phyloP scores from a whole-genome alignment of 306 rosid species.

The Dalbergia cultrata region DNA sequence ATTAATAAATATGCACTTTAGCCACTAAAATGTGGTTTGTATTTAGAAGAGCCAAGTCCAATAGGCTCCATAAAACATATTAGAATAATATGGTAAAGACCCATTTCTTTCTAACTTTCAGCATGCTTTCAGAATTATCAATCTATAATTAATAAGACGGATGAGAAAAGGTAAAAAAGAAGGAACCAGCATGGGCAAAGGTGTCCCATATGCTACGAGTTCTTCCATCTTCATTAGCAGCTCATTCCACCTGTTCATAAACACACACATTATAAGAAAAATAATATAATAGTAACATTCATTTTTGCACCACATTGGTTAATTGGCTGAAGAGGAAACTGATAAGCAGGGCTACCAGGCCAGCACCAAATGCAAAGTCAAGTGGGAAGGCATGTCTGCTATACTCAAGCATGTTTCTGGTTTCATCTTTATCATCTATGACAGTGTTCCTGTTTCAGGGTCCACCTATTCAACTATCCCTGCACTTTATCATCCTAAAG shows the following conservation, averaged over 20 bases:
- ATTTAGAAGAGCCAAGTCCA: too few species aligned
- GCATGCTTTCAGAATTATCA: too few species aligned
- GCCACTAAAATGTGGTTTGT: too few species aligned
- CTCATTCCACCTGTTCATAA: constrained; percentile 65
- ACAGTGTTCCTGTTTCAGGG: neutral
- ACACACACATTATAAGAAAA: neutral
- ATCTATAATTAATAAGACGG: too few species aligned
- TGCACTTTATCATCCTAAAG: too few species aligned
- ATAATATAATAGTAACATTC: neutral
- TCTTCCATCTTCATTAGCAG: constrained; percentile 66
- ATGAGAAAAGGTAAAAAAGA: neutral
- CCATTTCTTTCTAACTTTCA: too few species aligned
- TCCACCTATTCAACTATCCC: neutral
- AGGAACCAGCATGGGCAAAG: constrained; percentile 51
- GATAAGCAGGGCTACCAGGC: constrained; percentile 69
- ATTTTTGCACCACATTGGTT: neutral
- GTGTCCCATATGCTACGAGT: constrained; percentile 70
- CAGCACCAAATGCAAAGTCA: constrained; percentile 62
- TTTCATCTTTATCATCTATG: neutral
- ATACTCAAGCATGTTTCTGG: neutral
- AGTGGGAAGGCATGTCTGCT: constrained; percentile 63
- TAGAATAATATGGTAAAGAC: too few species aligned
- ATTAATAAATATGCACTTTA: too few species aligned
- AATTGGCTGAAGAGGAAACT: constrained; percentile 36
- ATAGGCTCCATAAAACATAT: too few species aligned